These are phyloP conservation scores for Pleodorina starrii DNA, from an alignment of 139 green algal species.

Conservation along the genomic window DNA sequence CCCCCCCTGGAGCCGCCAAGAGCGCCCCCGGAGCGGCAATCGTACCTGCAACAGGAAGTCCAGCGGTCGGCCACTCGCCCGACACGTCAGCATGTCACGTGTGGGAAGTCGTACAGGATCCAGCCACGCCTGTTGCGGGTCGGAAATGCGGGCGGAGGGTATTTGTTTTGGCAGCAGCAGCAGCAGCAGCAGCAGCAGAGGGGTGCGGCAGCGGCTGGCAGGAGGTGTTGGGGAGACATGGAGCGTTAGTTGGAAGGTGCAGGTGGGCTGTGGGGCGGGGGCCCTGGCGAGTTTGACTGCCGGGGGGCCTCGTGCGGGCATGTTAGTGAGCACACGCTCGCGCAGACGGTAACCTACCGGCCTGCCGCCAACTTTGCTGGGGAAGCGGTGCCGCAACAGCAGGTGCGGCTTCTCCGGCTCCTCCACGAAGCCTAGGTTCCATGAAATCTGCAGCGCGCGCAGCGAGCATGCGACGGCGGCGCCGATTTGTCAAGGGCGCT, in stretches of 20 bases:
- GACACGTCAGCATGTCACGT: slow-evolving; percentile 70
- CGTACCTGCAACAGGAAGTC: slow-evolving; percentile 83
- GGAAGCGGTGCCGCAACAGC: slow-evolving; percentile 85
- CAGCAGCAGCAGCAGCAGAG: no score
- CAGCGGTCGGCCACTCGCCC: slow-evolving; percentile 58
- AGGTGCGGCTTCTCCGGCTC: slow-evolving; percentile 33
- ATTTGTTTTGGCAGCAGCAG: no score
- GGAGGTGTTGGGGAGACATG: not conserved
- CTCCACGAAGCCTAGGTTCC: slow-evolving; percentile 47
- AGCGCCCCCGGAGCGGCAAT: no score
- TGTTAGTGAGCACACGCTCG: no score
- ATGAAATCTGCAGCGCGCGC: slow-evolving; percentile 2
- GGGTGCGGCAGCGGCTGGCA: no score
- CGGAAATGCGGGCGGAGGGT: no score
- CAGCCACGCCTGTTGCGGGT: slow-evolving; percentile 77
- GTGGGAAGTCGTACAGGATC: slow-evolving; percentile 81
- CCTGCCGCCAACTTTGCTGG: slow-evolving; percentile 83
- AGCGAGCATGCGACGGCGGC: not conserved
- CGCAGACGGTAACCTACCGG: slow-evolving; percentile 73
- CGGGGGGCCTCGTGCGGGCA: no score
- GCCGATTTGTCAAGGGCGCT: not conserved
- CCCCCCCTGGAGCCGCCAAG: no score
- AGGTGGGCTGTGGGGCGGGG: no score
- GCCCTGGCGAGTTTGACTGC: no score
- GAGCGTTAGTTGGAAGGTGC: not conserved